Percentiles rank a stretch among this genome's conserved stretches.
These are phyloP conservation scores for Diplotaxis tenuifolia DNA, from an alignment of 345 rosid genomes.

Conservation along the genomic window DNA sequence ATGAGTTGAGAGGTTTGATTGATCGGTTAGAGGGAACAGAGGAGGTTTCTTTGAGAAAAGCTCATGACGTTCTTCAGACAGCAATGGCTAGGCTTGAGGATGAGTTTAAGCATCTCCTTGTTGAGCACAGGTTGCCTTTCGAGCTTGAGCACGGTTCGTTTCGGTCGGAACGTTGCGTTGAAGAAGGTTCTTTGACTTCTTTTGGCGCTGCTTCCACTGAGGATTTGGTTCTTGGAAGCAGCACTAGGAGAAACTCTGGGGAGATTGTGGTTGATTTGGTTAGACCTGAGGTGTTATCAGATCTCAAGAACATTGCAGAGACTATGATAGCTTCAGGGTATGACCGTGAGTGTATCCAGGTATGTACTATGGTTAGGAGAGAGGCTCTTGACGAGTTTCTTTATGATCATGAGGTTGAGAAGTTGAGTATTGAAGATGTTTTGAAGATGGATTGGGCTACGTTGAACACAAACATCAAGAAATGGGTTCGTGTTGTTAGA, in stretches of 20 bases:
- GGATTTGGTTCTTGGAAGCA: slow-evolving; percentile 52
- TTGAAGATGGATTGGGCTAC: slow-evolving; percentile 75
- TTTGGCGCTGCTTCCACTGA: slow-evolving; percentile 62
- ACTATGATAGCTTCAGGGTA: slow-evolving; percentile 67
- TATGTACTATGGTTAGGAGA: slow-evolving; percentile 57
- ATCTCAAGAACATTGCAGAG: slow-evolving; percentile 67
- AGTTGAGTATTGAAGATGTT: slow-evolving; percentile 81
- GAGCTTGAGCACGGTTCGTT: slow-evolving; percentile 69
- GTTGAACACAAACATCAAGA: slow-evolving; percentile 74
- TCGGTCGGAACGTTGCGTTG: slow-evolving; percentile 58
- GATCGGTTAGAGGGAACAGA: slow-evolving; percentile 53
- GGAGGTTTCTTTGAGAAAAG: slow-evolving; percentile 50
- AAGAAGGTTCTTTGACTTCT: slow-evolving; percentile 59
- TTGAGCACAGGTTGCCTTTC: slow-evolving; percentile 58
- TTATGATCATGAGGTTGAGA: slow-evolving; percentile 69
- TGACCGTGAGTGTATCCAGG: slow-evolving; percentile 73
- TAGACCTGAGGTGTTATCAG: slow-evolving; percentile 55
- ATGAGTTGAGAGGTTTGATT: slow-evolving; percentile 53
- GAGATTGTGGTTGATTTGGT: slow-evolving; percentile 68
- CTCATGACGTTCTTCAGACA: slow-evolving; percentile 73
- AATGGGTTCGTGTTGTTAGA: slow-evolving; percentile 76
- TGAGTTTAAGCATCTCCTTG: slow-evolving; percentile 73
- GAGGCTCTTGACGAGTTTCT: slow-evolving; percentile 82
- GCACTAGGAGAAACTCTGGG: slow-evolving; percentile 52
- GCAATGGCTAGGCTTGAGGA: slow-evolving; percentile 90